Base-by-base conservation (phyloP, 1,284 basidiomycete genomes). In the Cystobasidium sp. region DNA sequence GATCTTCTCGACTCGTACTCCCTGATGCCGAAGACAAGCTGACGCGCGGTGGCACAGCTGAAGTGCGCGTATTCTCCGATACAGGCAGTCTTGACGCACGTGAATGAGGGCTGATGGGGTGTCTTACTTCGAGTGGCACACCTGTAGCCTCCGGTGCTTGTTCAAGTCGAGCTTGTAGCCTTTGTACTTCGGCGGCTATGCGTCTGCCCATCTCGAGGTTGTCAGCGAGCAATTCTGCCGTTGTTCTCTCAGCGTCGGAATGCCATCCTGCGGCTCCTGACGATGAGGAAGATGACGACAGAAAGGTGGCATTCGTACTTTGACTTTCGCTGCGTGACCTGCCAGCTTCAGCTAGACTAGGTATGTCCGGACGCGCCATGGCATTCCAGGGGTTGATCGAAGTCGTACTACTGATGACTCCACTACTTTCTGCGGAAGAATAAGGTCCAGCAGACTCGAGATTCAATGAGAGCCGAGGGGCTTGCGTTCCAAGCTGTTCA, bases 151-250 rank as follows among this genome's bases (percentile, higher is more conserved):
- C 39, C 6, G 22, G 31, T 46, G 37, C 16, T 12, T 31, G 16
- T 7, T 68, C 37, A 4, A 46, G 39, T 18, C 68, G 53, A 44
- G 46, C 43, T 49, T 71, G 69, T 10, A 63, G 49, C 16, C 51
- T 64, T 20, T 63, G 56, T 1, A 71, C 69, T 49, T 71, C 59
- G 6, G 59, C 49, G 20, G 69, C 61, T 10, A 71, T 71, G 14
- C 61, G 49, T 62, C 69, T 37, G 24, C 69, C 37, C 6, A 9
- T 39, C 51, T 71, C 69, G 18, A 71, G 31, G 31, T 52, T 44
- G 8, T 52, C 47, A 7, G 61, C 39, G 43, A 71, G 69, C 37
- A 41, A 39, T 41, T 71, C 69, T 6, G 69, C 69, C n/a, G 59
- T 44, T 20, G 22, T 22, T 22, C 37, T 43, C 39, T 71, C 69